Evolutionary conservation across 106 monocot genomes (phyloP).

Genomic region (Gastrodia elata): DNA sequence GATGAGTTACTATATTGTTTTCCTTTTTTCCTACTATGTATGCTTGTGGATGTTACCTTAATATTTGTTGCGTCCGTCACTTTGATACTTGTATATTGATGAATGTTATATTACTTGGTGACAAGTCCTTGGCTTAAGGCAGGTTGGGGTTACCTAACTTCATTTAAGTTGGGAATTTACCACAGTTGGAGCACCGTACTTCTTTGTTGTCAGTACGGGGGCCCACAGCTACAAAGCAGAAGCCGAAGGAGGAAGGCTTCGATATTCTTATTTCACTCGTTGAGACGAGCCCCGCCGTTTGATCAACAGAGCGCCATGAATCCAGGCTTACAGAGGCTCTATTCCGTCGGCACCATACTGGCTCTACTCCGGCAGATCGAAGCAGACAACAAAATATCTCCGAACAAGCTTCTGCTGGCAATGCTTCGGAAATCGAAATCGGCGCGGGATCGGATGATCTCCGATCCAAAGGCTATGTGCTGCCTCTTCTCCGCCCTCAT

Average conservation of each 20-base stretch:
- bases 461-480: background rate
- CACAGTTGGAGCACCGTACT: too few relatives aligned
- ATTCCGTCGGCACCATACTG: constrained; percentile 13
- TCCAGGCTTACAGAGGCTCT: constrained; percentile 9
- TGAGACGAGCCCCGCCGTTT: background rate
- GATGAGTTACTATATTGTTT: too few relatives aligned
- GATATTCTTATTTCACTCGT: constrained; percentile 13
- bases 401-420: background rate
- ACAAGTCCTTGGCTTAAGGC: too few relatives aligned
- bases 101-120: too few relatives aligned
- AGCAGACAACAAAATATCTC: background rate
- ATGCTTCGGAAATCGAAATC: constrained; percentile 9
- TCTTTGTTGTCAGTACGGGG: too few relatives aligned
- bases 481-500: background rate
- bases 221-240: background rate
- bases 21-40: too few relatives aligned
- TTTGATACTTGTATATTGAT: too few relatives aligned
- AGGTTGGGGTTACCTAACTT: too few relatives aligned
- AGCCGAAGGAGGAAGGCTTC: constrained; percentile 8
- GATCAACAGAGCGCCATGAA: background rate
- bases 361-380: background rate
- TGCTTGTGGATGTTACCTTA: too few relatives aligned
- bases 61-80: too few relatives aligned
- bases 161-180: too few relatives aligned
- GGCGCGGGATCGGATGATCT: constrained; percentile 1